Conservation (phyloP, 1,139 yeast genomes). For the Debaryomyces sp. region DNA sequence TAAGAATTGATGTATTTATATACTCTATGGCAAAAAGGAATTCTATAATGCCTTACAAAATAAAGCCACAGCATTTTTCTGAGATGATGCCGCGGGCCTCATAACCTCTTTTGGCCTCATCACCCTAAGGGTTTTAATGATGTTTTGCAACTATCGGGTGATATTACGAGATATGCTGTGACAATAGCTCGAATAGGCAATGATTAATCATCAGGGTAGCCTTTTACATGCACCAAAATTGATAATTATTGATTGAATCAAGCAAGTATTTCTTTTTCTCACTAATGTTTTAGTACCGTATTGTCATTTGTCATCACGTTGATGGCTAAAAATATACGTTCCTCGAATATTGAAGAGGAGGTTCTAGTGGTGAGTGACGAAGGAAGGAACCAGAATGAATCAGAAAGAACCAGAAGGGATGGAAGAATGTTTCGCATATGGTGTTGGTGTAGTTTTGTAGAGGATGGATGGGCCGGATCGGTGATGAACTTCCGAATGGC, state of each 20-base stretch:
- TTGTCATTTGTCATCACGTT: neutral
- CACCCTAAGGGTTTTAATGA: neutral
- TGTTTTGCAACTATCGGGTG: neutral
- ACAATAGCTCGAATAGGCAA: neutral
- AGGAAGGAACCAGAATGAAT: neutral
- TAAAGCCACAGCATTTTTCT: neutral
- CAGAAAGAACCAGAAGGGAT: neutral
- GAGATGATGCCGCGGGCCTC: conserved; percentile 5
- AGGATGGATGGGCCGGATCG: neutral
- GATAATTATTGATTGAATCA: neutral
- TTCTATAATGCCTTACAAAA: conserved; percentile 7
- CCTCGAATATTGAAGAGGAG: neutral
- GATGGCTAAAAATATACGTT: neutral
- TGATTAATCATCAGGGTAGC: neutral
- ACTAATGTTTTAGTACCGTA: neutral
- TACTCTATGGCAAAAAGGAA: conserved; percentile 3
- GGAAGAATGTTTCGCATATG: neutral
- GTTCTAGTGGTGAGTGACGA: neutral
- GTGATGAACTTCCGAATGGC: neutral
- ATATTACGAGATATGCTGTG: neutral
- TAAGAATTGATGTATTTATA: neutral
- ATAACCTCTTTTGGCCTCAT: neutral
- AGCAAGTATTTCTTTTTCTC: neutral
- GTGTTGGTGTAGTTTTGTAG: neutral
- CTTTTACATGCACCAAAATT: neutral